These are phyloP conservation scores for Galerina marginata DNA, from an alignment of 768 basidiomycete species.

Conservation along the genomic window DNA sequence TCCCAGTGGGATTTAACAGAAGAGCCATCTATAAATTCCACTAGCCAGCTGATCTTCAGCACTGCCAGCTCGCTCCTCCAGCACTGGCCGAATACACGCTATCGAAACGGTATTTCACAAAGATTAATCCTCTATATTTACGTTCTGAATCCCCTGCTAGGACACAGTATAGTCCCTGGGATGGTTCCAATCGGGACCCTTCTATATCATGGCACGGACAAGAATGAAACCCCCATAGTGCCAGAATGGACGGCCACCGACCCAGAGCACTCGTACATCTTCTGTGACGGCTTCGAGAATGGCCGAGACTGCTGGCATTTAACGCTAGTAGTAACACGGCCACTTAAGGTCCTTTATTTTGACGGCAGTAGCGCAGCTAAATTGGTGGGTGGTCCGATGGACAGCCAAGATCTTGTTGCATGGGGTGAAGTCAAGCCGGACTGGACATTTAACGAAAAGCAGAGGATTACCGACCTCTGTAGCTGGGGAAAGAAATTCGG, in stretches of 20 bases:
- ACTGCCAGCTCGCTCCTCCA: slow-evolving; percentile 40
- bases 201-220: slow-evolving; percentile 41
- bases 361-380: slow-evolving; percentile 57
- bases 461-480: slow-evolving; percentile 45
- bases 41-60: slow-evolving; percentile 37
- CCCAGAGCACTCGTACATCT: slow-evolving; percentile 44
- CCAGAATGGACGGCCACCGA: slow-evolving; percentile 46
- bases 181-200: slow-evolving; percentile 40
- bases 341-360: slow-evolving; percentile 55
- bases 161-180: slow-evolving; percentile 40
- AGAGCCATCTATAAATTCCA: slow-evolving; percentile 21
- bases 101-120: slow-evolving; percentile 44
- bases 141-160: slow-evolving; percentile 17
- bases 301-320: slow-evolving; percentile 43
- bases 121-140: too few species aligned
- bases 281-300: slow-evolving; percentile 31
- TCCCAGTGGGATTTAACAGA: slow-evolving; percentile 11
- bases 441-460: slow-evolving; percentile 31
- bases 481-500: slow-evolving; percentile 45
- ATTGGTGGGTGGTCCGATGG: slow-evolving; percentile 44
- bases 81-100: slow-evolving; percentile 52
- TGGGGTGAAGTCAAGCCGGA: slow-evolving; percentile 42
- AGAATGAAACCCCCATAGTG: slow-evolving; percentile 28
- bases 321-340: slow-evolving; percentile 40
- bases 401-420: slow-evolving; percentile 53